Conservation (phyloP, 2,329 filamentous ascomycete genomes). For the Fusarium setosum region DNA sequence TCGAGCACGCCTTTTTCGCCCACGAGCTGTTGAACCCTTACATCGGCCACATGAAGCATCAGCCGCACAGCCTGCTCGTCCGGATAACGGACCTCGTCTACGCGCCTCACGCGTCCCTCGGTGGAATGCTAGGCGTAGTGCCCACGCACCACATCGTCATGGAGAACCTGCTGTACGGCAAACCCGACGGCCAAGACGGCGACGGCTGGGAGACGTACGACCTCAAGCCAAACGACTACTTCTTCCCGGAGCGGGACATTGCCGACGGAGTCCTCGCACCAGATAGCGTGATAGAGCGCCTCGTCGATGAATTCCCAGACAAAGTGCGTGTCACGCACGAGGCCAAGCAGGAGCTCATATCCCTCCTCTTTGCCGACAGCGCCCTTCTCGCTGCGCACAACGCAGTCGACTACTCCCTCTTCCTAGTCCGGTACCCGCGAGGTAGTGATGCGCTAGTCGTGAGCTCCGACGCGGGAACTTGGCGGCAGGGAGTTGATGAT, state of each 20-base stretch:
- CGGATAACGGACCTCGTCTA: conserved; percentile 78
- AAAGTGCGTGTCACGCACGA: conserved; percentile 68
- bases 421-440: conserved; percentile 66
- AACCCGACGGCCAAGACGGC: conserved; percentile 54
- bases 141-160: conserved; percentile 81
- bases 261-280: conserved; percentile 71
- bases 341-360: conserved; percentile 67
- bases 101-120: conserved; percentile 65
- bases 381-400: conserved; percentile 70
- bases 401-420: conserved; percentile 81
- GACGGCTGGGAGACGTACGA: conserved; percentile 77
- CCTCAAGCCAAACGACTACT: conserved; percentile 79
- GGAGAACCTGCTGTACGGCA: conserved; percentile 78
- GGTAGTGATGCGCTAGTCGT: conserved; percentile 4
- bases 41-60: conserved; percentile 68
- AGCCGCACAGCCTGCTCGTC: conserved; percentile 72
- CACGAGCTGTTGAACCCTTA: conserved; percentile 75
- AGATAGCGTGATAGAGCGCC: conserved; percentile 71
- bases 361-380: conserved; percentile 70
- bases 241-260: conserved; percentile 80
- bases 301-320: conserved; percentile 76
- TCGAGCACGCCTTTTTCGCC: too few species aligned
- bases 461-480: conserved; percentile 49
- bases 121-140: conserved; percentile 67
- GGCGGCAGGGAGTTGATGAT: conserved; percentile 72